Evolutionary conservation across 768 basidiomycete species (phyloP).

Genomic region (Trametes villosa): DNA sequence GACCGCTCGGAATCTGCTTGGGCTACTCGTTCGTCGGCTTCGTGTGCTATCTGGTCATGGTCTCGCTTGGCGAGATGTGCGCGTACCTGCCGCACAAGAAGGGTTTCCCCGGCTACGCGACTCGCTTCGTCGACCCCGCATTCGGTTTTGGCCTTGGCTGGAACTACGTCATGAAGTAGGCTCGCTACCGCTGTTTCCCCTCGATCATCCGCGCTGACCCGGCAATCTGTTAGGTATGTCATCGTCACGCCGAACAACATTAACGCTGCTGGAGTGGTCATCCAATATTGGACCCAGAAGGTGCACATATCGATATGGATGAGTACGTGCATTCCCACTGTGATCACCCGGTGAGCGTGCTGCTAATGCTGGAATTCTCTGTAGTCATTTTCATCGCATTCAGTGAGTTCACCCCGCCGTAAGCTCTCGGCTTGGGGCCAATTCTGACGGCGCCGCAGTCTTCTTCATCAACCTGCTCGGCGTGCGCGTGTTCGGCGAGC

Average conservation of each 20-base stretch:
- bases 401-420: constrained; percentile 40
- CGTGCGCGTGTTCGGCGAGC: constrained; percentile 68
- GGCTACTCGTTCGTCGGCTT: constrained; percentile 55
- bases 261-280: constrained; percentile 57
- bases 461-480: constrained; percentile 62
- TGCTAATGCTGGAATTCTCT: neutral
- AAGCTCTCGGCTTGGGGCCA: too few species aligned
- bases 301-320: constrained; percentile 58
- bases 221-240: constrained; percentile 43
- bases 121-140: constrained; percentile 69
- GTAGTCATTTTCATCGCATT: constrained; percentile 62
- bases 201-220: neutral
- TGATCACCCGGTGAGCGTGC: neutral
- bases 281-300: constrained; percentile 41
- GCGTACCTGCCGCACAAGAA: constrained; percentile 60
- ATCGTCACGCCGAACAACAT: constrained; percentile 71
- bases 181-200: neutral
- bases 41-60: constrained; percentile 64
- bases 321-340: constrained; percentile 45
- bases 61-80: constrained; percentile 46
- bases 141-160: constrained; percentile 69
- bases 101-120: constrained; percentile 60
- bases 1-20: constrained; percentile 52
- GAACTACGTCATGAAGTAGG: constrained; percentile 63
- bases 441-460: constrained; percentile 38